Evolutionary conservation across 345 rosid species (phyloP), one percentile per base, ranked within the genome.

Genomic region (Euphorbia pulcherrima): DNA sequence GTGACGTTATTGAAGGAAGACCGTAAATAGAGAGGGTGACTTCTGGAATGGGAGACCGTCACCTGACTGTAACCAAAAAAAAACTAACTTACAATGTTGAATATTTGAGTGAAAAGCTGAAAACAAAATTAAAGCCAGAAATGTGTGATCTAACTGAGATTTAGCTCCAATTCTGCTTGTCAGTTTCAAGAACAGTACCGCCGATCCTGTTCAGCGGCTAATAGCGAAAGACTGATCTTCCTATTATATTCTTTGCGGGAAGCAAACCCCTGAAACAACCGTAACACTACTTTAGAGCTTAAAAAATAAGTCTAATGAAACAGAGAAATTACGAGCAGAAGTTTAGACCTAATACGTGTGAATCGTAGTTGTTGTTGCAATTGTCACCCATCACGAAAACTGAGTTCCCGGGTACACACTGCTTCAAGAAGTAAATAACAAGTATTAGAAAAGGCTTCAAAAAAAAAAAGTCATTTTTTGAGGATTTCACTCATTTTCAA

Each of bases 371-470:
- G 71, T 92, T 92, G 78, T 94, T 94, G 27, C 99, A 88, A 75
- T 94, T 94, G 60, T 94, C 99, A 39, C 99, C 99, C 97, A 94
- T 92, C 76, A 94, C 99, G 62, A 92, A 92, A 47, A 89, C 97
- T 6, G 84, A 87, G 68, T 87, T 85, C 72, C 86, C 92, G 0
- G 96, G 96, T 70, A 92, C 88, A 8, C 75, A 81, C 97, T 92
- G 82, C 69, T 66, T 26, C 18, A 74, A 20, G 41, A 20, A 69
- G 64, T 5, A 46, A 27, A 60, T 14, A 56, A 35, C n/a, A n/a
- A n/a, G n/a, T n/a, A n/a, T n/a, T n/a, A n/a, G n/a, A n/a, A 12
- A 60, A 2, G 68, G 13, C 37, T 62, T 51, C 26, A 52, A 39
- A 67, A 52, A 69, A 55, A n/a, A n/a, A n/a, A n/a, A n/a, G n/a